Evolutionary conservation across 768 basidiomycete species (phyloP).

Genomic region (Lactarius psammicola): DNA sequence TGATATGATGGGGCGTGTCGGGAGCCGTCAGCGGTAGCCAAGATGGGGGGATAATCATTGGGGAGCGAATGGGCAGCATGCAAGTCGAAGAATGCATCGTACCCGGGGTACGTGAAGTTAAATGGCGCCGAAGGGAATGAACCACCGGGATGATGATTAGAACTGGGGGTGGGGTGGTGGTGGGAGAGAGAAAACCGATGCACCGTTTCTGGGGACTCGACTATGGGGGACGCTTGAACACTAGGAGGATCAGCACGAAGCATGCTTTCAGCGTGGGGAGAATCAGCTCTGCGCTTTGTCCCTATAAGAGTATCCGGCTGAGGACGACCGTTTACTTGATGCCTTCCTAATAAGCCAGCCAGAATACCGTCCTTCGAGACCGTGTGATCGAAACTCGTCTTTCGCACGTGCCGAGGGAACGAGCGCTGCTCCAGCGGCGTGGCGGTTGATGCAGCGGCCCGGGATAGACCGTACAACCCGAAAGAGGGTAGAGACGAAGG

Average conservation of each 20-base stretch:
- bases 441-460: conserved; percentile 36
- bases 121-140: conserved; percentile 68
- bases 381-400: conserved; percentile 95
- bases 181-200: conserved; percentile 32
- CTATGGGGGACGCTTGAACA: conserved; percentile 26
- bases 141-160: conserved; percentile 40
- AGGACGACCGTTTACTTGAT: conserved; percentile 80
- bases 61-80: conserved; percentile 32
- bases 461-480: conserved; percentile 59
- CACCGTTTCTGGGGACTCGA: conserved; percentile 21
- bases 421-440: conserved; percentile 44
- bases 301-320: conserved; percentile 62
- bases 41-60: conserved; percentile 34
- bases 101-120: conserved; percentile 68
- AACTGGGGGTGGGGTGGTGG: conserved; percentile 27
- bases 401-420: conserved; percentile 85
- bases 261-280: conserved; percentile 77
- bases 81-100: conserved; percentile 56
- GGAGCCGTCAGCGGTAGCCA: conserved; percentile 29
- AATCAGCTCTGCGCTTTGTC: conserved; percentile 77
- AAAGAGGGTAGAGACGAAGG: conserved; percentile 75
- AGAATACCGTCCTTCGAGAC: conserved; percentile 66
- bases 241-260: conserved; percentile 73
- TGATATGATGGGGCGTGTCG: conserved; percentile 31
- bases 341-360: conserved; percentile 59